These are phyloP conservation scores for Phlebiopsis flavidoalba DNA, from an alignment of 768 basidiomycete species.

Conservation along the genomic window DNA sequence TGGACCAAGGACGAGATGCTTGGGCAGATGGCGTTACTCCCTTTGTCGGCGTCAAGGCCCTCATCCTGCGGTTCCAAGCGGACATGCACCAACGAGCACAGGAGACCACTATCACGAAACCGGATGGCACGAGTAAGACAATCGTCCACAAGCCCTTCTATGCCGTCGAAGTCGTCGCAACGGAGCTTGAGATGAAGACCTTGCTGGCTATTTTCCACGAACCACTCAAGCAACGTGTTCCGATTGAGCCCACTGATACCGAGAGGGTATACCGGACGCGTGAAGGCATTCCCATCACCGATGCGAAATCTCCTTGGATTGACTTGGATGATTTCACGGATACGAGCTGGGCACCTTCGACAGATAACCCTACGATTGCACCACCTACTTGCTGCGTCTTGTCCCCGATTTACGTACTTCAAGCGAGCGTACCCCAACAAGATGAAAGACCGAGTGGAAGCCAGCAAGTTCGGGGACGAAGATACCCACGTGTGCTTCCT, in stretches of 20 bases:
- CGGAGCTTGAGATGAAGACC: slow-evolving; percentile 70
- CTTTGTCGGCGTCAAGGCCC: slow-evolving; percentile 82
- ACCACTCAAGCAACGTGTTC: slow-evolving; percentile 56
- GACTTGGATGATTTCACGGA: slow-evolving; percentile 83
- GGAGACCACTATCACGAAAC: slow-evolving; percentile 60
- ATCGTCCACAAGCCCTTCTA: slow-evolving; percentile 81
- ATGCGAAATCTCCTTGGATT: slow-evolving; percentile 59
- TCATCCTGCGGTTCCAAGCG: slow-evolving; percentile 75
- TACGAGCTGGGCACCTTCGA: slow-evolving; percentile 55
- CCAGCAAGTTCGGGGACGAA: slow-evolving; percentile 84
- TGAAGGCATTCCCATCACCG: slow-evolving; percentile 37
- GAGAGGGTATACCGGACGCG: slow-evolving; percentile 46
- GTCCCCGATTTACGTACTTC: slow-evolving; percentile 82
- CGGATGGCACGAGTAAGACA: slow-evolving; percentile 52
- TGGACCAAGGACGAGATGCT: slow-evolving; percentile 73
- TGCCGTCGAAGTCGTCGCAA: slow-evolving; percentile 79
- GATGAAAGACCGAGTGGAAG: slow-evolving; percentile 35
- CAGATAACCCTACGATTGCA: slow-evolving; percentile 51
- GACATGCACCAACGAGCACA: slow-evolving; percentile 93
- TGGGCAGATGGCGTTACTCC: slow-evolving; percentile 78
- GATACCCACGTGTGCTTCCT: slow-evolving; percentile 77
- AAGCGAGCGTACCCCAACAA: slow-evolving; percentile 41
- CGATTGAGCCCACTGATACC: slow-evolving; percentile 40
- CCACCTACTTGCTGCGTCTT: slow-evolving; percentile 65
- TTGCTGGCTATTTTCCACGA: slow-evolving; percentile 76